Evolutionary conservation across 768 basidiomycete species (phyloP), one percentile per base, ranked within the genome.

Genomic region (Pleurotus pulmonarius): DNA sequence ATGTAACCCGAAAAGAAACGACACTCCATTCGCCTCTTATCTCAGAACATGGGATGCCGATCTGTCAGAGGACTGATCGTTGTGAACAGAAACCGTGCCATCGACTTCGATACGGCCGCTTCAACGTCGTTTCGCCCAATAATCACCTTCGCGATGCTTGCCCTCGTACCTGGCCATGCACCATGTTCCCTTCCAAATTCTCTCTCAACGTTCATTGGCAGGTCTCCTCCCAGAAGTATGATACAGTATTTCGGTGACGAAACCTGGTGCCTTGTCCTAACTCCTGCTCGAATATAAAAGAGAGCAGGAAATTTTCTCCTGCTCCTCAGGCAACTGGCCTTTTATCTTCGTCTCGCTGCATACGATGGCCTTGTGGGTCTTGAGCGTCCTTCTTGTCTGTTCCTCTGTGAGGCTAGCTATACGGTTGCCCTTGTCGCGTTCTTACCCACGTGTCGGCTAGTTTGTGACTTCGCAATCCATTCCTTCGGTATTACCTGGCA

Each of bases 401-500:
- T 20, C n/a, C 51, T 41, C 51, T 39, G 51, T 53, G 13, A 53
- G 51, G 1, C 38, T 34, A 11, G 24, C 16, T 20, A 11, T 1
- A 11, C 29, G 29, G n/a, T n/a, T n/a, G n/a, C n/a, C 1, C 48
- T 49, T 2, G 22, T 25, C 39, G 22, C 16, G 15, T 18, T 20
- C n/a, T 34, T 53, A n/a, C 22, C 12, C 37, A 12, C 1, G 16
- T 7, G 16, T 22, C 3, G 11, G 15, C 22, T 41, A 53, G 51
- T 53, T 53, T 41, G 51, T 38, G 8, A 13, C 39, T 11, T 39
- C 65, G 16, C 62, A 61, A 49, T 46, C 66, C 40, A 67, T 71
- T 39, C 70, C 72, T 24, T 60, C 67, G 5, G 41, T 65, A 4
- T 68, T 82, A 43, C 79, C 76, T 7, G 62, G 63, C 0, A 71